Base-by-base conservation (phyloP, 305 asterid species). In the Stenogyne calaminthoides region DNA sequence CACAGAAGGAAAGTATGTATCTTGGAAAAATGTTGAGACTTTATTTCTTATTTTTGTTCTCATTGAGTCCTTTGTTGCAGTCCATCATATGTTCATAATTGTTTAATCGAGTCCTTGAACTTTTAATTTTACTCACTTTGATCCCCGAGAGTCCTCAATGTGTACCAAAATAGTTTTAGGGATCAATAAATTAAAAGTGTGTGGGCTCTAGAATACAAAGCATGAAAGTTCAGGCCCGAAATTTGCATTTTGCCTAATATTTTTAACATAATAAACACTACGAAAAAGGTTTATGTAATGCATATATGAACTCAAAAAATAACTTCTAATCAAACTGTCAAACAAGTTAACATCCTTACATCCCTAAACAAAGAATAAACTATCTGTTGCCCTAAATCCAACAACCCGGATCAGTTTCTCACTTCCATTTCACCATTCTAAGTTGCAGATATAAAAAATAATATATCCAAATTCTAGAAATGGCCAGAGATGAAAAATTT, bases 321-420 rank as follows among this genome's bases (percentile, higher is more conserved):
- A 12, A 68, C n/a, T 16, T 11, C 51, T 7, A 7, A n/a, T n/a
- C n/a, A n/a, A n/a, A n/a, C n/a, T n/a, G 10, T n/a, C 47, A 47
- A 29, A 19, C 39, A 1, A 27, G 11, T 49, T 7, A 29, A 63
- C 76, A 6, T 25, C 36, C 22, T 49, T 47, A 27, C 36, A 58
- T n/a, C 37, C 29, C 7, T 46, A 37, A 47, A 25, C 4, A 19
- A 46, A 29, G 14, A 16, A 32, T 51, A 67, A 8, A 66, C 46
- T 59, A 15, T 61, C 32, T 27, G 2, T 22, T 11, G 46, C 52
- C 16, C 63, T 20, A 44, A 6, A 49, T 68, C 54, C 49, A 58
- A 60, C 19, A 47, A 69, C 62, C 69, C 18, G 36, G 64, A 54
- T 62, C 20, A 51, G 29, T 61, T 25, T 58, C 54, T 70, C 58